Evolutionary conservation across 768 basidiomycete genomes (phyloP).

Genomic region (Russula sp.): DNA sequence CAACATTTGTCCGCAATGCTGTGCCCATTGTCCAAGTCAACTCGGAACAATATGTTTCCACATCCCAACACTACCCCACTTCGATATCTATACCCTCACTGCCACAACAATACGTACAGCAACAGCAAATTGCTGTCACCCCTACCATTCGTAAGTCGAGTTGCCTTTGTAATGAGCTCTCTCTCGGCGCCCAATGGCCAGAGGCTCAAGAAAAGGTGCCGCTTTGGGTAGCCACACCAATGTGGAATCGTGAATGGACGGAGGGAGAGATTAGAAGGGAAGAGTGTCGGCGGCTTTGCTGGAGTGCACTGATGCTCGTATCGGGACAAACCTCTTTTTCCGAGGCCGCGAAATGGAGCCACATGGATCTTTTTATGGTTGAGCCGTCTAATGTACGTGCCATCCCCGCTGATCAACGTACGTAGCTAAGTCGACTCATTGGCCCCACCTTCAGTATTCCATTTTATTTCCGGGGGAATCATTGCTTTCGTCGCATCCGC

Average conservation of each 20-base stretch:
- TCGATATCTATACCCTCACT: not conserved
- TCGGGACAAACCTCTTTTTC: conserved; percentile 60
- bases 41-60: not conserved
- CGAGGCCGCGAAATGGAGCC: conserved; percentile 33
- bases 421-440: not conserved
- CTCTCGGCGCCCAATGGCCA: conserved; percentile 46
- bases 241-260: conserved; percentile 53
- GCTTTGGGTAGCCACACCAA: conserved; percentile 56
- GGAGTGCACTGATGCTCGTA: conserved; percentile 58
- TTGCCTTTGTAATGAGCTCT: conserved; percentile 43
- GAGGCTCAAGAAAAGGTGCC: conserved; percentile 47
- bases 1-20: conserved; percentile 8
- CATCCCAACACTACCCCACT: not conserved
- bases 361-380: conserved; percentile 45
- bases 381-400: conserved; percentile 61
- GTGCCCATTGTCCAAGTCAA: conserved; percentile 6
- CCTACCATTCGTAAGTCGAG: not conserved
- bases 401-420: not conserved
- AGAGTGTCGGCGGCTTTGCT: conserved; percentile 63
- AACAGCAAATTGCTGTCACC: not conserved
- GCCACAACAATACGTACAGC: not conserved
- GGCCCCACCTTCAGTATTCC: conserved; percentile 41
- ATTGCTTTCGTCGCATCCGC: conserved; percentile 31
- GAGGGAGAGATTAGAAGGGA: conserved; percentile 63
- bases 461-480: conserved; percentile 74